Conservation (phyloP, 345 rosid genomes). For the Corchorus olitorius region DNA sequence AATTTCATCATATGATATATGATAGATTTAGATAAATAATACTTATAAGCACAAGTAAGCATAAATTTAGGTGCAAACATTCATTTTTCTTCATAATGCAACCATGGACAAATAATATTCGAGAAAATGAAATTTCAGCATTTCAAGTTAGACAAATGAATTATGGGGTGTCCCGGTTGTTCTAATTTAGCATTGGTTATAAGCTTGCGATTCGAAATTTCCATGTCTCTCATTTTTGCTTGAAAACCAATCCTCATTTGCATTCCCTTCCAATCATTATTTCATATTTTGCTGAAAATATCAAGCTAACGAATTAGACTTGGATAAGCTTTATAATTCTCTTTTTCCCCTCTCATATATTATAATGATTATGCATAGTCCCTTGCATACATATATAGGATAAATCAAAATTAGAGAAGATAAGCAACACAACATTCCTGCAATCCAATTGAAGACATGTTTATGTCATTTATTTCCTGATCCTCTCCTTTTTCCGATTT, state of each 20-base stretch:
- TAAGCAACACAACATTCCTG: background rate
- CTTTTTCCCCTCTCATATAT: too few relatives aligned
- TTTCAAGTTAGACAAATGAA: background rate
- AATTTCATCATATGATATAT: background rate
- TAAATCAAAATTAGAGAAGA: conserved; percentile 13
- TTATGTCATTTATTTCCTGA: too few relatives aligned
- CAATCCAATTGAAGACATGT: background rate
- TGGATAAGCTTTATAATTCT: background rate
- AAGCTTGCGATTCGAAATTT: background rate
- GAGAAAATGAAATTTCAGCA: background rate
- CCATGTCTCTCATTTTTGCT: background rate
- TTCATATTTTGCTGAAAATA: background rate
- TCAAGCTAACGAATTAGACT: background rate
- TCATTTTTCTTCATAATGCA: background rate
- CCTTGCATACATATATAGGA: background rate
- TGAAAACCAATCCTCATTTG: background rate
- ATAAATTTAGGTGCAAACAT: background rate
- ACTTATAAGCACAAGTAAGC: background rate
- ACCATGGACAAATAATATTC: background rate
- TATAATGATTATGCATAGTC: background rate
- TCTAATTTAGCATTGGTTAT: background rate
- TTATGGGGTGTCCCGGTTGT: background rate
- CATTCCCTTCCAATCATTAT: conserved; percentile 5
- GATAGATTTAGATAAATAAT: too few relatives aligned
- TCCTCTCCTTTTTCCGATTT: too few relatives aligned